These are phyloP conservation scores for Hypoxylon subgilvum DNA, from an alignment of 495 filamentous ascomycete species.

Conservation along the genomic window DNA sequence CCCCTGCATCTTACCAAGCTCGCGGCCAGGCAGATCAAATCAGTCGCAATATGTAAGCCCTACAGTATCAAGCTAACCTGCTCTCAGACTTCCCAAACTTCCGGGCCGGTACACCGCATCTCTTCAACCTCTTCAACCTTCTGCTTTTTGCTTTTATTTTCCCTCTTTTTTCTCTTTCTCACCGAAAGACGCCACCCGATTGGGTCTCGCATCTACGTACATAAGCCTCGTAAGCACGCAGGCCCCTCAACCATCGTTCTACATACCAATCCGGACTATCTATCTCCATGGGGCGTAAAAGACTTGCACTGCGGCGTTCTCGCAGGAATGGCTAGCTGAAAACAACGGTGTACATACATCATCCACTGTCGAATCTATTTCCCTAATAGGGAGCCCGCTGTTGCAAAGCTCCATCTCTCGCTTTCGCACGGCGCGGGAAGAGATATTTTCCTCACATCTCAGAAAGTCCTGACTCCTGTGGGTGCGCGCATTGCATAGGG, in stretches of 20 bases:
- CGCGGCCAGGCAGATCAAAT: neutral
- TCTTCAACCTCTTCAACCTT: constrained; percentile 32
- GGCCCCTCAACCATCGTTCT: neutral
- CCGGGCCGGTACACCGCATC: constrained; percentile 33
- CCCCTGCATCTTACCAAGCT: constrained; percentile 32
- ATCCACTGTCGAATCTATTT: too few species aligned
- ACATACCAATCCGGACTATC: too few species aligned
- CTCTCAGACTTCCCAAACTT: constrained; percentile 16
- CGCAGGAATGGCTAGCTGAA: too few species aligned
- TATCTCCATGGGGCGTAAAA: too few species aligned
- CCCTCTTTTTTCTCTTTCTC: neutral
- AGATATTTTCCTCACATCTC: too few species aligned
- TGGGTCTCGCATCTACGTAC: constrained; percentile 12
- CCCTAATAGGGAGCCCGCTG: too few species aligned
- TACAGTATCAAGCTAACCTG: constrained; percentile 5
- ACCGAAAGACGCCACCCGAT: constrained; percentile 32
- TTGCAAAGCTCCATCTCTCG: too few species aligned
- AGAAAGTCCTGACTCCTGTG: too few species aligned
- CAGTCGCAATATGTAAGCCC: constrained; percentile 15
- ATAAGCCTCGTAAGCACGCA: constrained; percentile 24
- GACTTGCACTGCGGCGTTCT: too few species aligned
- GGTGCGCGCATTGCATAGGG: too few species aligned
- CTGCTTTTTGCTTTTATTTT: neutral
- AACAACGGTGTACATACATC: too few species aligned
- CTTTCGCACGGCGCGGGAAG: too few species aligned